Conservation (phyloP, 164 flowering plant genomes). For the Protea cynaroides region DNA sequence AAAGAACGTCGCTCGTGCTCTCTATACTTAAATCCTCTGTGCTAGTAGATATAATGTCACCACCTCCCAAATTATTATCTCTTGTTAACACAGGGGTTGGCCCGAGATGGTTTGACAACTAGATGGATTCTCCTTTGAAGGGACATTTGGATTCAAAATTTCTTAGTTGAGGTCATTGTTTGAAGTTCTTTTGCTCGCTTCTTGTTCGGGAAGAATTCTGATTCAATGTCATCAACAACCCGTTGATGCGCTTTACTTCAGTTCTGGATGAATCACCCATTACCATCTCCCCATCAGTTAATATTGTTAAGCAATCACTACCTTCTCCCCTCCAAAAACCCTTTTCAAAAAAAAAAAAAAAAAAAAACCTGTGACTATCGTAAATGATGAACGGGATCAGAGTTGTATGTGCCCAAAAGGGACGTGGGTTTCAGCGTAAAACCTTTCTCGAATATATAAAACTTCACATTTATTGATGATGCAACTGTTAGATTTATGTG, state of each 20-base stretch:
- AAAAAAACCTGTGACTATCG: too few relatives aligned
- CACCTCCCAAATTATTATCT: constrained; percentile 10
- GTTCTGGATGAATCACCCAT: too few relatives aligned
- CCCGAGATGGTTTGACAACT: constrained; percentile 26
- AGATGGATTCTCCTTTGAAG: constrained; percentile 30
- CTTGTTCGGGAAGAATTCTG: constrained; percentile 1
- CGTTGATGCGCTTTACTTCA: too few relatives aligned
- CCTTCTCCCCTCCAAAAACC: too few relatives aligned
- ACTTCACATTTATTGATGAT: constrained; percentile 42
- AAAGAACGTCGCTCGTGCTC: constrained; percentile 34
- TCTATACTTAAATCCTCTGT: constrained; percentile 26
- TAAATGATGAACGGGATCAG: too few relatives aligned
- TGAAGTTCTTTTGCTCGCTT: constrained; percentile 25
- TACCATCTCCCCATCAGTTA: too few relatives aligned
- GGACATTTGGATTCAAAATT: constrained; percentile 41
- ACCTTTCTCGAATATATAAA: constrained; percentile 56
- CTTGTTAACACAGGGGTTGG: constrained; percentile 20
- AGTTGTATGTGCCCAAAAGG: too few relatives aligned
- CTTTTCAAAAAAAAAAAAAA: too few relatives aligned
- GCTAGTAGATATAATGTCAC: constrained; percentile 26
- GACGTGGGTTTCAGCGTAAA: too few relatives aligned
- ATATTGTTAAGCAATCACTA: too few relatives aligned
- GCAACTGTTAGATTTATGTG: too few relatives aligned
- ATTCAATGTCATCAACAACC: constrained; percentile 13
- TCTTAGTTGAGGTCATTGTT: constrained; percentile 51